These are phyloP conservation scores for Fusarium globosum DNA, from an alignment of 2,329 filamentous ascomycete species.

Conservation along the genomic window DNA sequence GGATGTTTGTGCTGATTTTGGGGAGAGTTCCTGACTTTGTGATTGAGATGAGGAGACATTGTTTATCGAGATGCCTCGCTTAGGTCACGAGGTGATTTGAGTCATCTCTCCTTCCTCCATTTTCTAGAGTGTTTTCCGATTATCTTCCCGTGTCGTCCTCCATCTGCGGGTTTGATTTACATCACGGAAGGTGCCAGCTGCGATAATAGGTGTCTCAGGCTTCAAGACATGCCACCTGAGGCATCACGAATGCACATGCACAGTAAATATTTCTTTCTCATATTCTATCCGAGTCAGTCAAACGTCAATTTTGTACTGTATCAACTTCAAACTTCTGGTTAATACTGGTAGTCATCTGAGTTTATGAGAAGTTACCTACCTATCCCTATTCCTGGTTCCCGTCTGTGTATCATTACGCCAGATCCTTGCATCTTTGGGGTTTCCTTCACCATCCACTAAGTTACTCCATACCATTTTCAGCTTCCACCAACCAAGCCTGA, in stretches of 20 bases:
- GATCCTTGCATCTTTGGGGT: slow-evolving; percentile 20
- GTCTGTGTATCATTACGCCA: slow-evolving; percentile 2
- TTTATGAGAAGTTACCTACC: background rate
- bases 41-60: slow-evolving; percentile 14
- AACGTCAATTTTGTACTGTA: background rate
- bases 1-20: slow-evolving; percentile 7
- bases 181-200: slow-evolving; percentile 1
- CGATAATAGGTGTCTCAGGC: background rate
- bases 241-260: background rate
- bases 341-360: background rate
- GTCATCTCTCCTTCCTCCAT: background rate
- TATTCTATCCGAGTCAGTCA: background rate
- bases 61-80: background rate
- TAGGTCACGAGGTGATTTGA: slow-evolving; percentile 11
- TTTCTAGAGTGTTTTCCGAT: background rate
- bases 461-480: background rate
- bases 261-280: background rate
- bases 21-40: background rate
- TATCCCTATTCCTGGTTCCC: background rate
- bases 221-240: slow-evolving; percentile 7
- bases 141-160: slow-evolving; percentile 5
- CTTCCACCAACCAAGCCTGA: slow-evolving; percentile 35
- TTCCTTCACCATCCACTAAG: slow-evolving; percentile 20
- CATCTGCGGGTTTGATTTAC: background rate
- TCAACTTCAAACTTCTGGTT: background rate